Conservation (phyloP, 2,329 filamentous ascomycete genomes). For the Colletotrichum viniferum region DNA sequence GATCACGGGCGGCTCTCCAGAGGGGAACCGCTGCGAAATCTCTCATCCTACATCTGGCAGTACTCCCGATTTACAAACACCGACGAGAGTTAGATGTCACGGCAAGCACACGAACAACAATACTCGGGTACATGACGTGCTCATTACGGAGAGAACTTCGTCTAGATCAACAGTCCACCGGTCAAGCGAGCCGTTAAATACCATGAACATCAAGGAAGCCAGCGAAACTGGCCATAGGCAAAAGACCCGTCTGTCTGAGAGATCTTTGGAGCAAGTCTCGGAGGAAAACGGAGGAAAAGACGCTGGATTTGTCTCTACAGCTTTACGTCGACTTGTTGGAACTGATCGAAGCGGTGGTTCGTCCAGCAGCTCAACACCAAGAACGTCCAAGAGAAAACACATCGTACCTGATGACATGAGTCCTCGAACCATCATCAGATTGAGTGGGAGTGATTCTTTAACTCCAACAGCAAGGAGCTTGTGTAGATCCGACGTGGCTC, state of each 20-base stretch:
- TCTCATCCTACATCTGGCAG: neutral
- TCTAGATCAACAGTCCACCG: constrained; percentile 21
- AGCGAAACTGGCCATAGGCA: neutral
- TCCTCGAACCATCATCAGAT: neutral
- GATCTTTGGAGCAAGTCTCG: neutral
- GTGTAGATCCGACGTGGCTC: neutral
- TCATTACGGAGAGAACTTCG: constrained; percentile 31
- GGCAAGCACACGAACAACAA: neutral
- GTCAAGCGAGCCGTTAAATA: neutral
- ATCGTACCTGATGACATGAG: neutral
- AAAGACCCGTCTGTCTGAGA: neutral
- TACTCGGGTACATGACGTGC: constrained; percentile 24
- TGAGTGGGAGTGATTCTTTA: neutral
- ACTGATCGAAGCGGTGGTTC: neutral
- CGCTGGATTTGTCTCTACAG: neutral
- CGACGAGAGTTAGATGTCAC: neutral
- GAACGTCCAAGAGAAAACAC: neutral
- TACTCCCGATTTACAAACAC: neutral
- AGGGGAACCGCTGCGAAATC: neutral
- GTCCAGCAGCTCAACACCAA: neutral
- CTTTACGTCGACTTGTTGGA: constrained; percentile 2
- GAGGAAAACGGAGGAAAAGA: neutral
- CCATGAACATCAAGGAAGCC: neutral
- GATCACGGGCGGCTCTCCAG: neutral
- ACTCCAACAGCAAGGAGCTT: neutral